Conservation (phyloP, 2,329 filamentous ascomycete genomes). For the Sporothrix variecibatus region DNA sequence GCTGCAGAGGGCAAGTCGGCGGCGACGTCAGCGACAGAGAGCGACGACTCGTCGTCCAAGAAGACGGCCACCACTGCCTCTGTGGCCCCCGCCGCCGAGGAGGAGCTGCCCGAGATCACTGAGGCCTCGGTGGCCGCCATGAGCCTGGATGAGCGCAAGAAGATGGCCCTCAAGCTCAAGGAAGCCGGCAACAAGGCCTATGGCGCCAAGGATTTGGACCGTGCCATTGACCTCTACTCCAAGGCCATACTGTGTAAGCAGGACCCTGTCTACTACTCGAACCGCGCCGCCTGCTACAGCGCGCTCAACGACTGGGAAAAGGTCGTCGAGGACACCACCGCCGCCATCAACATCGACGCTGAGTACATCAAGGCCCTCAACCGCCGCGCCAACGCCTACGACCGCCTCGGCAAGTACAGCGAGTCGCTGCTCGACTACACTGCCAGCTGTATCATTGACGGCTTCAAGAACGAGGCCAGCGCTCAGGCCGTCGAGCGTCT, state of each 20-base stretch:
- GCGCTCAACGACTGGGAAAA: conserved; percentile 91
- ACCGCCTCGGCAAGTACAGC: conserved; percentile 86
- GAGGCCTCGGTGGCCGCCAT: conserved; percentile 57
- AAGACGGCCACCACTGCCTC: conserved; percentile 50
- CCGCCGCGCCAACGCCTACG: conserved; percentile 93
- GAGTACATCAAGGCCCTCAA: conserved; percentile 98
- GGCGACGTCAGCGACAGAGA: conserved; percentile 34
- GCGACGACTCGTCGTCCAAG: conserved; percentile 30
- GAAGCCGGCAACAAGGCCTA: conserved; percentile 96
- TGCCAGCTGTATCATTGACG: conserved; percentile 97
- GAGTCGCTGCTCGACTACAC: conserved; percentile 97
- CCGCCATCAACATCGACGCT: conserved; percentile 87
- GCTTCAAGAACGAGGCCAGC: conserved; percentile 88
- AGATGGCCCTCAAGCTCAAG: conserved; percentile 89
- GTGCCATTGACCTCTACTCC: conserved; percentile 91
- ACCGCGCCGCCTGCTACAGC: conserved; percentile 96
- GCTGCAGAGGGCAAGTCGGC: conserved; percentile 53
- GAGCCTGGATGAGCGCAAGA: conserved; percentile 70
- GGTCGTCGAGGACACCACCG: conserved; percentile 95
- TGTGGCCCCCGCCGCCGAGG: conserved; percentile 57
- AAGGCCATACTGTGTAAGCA: conserved; percentile 96
- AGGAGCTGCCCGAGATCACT: conserved; percentile 69
- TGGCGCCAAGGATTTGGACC: conserved; percentile 88
- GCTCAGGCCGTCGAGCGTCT: conserved; percentile 89
- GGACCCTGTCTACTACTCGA: conserved; percentile 98